Percentiles rank a stretch among this genome's conserved stretches.
phyloP scores from a whole-genome alignment of 1,139 yeast genomes.

The Kodamaea suecica region DNA sequence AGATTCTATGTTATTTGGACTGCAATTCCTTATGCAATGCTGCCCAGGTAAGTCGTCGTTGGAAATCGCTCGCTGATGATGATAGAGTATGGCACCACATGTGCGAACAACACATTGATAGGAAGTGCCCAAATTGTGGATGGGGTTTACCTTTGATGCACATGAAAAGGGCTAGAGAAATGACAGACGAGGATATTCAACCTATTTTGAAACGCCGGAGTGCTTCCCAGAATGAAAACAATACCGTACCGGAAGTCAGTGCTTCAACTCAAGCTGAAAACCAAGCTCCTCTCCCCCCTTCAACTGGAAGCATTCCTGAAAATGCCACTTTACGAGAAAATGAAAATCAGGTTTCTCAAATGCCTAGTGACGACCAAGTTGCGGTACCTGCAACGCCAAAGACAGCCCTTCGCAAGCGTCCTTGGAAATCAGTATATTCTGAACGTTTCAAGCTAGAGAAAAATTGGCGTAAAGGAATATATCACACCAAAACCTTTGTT shows the following conservation, averaged over 20 bases:
- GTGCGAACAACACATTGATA: slow-evolving; percentile 97
- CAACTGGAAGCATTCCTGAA: not conserved
- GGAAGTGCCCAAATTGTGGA: slow-evolving; percentile 97
- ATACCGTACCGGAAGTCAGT: no score
- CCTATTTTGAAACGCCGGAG: slow-evolving; percentile 19
- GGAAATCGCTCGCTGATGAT: slow-evolving; percentile 91
- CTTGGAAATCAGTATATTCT: slow-evolving; percentile 94
- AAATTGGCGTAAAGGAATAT: slow-evolving; percentile 89
- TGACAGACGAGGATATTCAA: slow-evolving; percentile 28
- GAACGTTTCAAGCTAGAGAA: slow-evolving; percentile 88
- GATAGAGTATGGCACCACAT: slow-evolving; percentile 97
- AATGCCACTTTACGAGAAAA: not conserved
- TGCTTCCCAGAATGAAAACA: not conserved
- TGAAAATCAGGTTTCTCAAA: slow-evolving; percentile 5
- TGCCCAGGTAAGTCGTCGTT: slow-evolving; percentile 81
- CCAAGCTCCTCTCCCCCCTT: not conserved
- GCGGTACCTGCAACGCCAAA: not conserved
- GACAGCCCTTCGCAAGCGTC: slow-evolving; percentile 43
- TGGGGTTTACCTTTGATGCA: slow-evolving; percentile 96
- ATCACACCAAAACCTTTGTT: slow-evolving; percentile 58
- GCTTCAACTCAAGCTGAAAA: no score
- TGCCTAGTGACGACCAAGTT: slow-evolving; percentile 2
- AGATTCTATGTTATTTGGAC: slow-evolving; percentile 83
- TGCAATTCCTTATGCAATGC: slow-evolving; percentile 90
- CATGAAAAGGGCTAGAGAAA: slow-evolving; percentile 68